Base-by-base conservation (phyloP, 2,329 filamentous ascomycete genomes). In the Alternaria triticina region DNA sequence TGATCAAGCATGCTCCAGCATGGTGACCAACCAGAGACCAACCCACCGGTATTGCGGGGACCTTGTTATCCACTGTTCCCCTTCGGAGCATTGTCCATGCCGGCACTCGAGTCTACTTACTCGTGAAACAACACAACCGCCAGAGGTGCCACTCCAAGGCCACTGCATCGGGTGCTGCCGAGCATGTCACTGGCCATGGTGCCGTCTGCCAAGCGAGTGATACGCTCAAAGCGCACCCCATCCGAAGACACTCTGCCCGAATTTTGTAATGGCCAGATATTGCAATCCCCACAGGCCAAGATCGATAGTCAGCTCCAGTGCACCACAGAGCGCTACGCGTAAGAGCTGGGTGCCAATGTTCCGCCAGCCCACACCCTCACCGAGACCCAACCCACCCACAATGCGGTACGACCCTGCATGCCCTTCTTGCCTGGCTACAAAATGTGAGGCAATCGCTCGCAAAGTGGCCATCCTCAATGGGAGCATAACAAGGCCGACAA, bases 231-330 rank as follows among this genome's bases (percentile, higher is more conserved):
- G 67, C n/a, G 57, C 54, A 5, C 78, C 77, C 79, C 79, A 80
- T n/a, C 71, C 69, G 65, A 79, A 80, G 7, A 67, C 50, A 12
- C 51, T 69, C 56, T 73, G 70, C 22, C 79, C 79, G 25, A 75
- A 47, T 22, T 64, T 70, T 3, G 73, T 73, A 6, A 78, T 70
- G 2, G 66, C 67, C n/a, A 71, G 46, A 55, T 76, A 79, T 51
- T 80, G 75, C 49, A 67, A 57, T n/a, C 74, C 71, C 77, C 77
- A 80, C 7, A 80, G 54, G 11, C 65, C 61, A 6, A 80, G 68
- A 50, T 80, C 77, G 40, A 80, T 67, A n/a, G 68, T 66, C 8
- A 80, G 23, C 36, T 79, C 77, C 11, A 78, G 44, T 15, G 63
- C 70, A 57, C 73, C 72, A 66, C 74, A 79, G 13, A 80, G 68